Conservation (phyloP, 2,329 filamentous ascomycete genomes). For the Colletotrichum agaves region DNA sequence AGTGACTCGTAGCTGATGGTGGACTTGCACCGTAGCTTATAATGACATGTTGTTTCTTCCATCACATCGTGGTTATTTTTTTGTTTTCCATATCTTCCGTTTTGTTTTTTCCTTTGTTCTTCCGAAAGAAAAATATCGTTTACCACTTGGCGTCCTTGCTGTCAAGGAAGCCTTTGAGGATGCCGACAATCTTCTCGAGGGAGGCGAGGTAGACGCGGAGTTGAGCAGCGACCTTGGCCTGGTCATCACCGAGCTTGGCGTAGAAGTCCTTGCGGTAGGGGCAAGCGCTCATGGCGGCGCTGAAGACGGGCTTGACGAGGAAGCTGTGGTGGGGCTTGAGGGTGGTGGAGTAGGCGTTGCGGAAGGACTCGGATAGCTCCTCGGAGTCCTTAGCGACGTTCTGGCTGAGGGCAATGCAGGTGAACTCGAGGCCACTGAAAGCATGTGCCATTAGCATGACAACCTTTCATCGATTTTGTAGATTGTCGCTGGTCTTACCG, state of each 20-base stretch:
- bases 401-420: constrained; percentile 81
- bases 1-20: constrained; percentile 21
- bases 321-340: constrained; percentile 95
- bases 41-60: constrained; percentile 24
- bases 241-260: constrained; percentile 79
- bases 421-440: constrained; percentile 90
- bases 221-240: constrained; percentile 69
- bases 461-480: not conserved
- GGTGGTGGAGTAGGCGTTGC: constrained; percentile 82
- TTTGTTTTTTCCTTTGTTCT: not conserved
- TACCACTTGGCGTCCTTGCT: constrained; percentile 70
- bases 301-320: constrained; percentile 91
- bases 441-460: constrained; percentile 11
- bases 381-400: constrained; percentile 76
- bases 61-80: constrained; percentile 30
- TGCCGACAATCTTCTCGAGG: constrained; percentile 81
- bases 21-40: constrained; percentile 23
- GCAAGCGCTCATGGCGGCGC: constrained; percentile 89
- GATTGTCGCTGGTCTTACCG: constrained; percentile 66
- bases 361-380: constrained; percentile 90
- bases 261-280: constrained; percentile 97
- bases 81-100: constrained; percentile 6
- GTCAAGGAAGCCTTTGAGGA: constrained; percentile 71
- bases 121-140: constrained; percentile 22
- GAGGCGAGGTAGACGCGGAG: constrained; percentile 79